A percentile compares a stretch with the other conserved stretches of the same genome.
phyloP scores from a whole-genome alignment of 1,284 basidiomycete species.

The Irpex rosettiformis region DNA sequence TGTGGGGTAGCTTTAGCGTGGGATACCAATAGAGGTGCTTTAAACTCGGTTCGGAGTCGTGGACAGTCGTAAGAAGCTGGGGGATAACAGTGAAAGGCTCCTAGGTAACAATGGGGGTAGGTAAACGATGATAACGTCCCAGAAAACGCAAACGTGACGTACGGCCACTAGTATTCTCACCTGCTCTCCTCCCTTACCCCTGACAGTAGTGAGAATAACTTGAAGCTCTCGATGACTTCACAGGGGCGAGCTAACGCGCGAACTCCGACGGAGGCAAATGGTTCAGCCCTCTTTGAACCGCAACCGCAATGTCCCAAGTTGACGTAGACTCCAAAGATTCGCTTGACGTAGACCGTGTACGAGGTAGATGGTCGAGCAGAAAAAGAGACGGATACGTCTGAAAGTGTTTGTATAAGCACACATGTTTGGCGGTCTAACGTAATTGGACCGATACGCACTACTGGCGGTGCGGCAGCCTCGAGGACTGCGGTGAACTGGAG shows the following conservation, averaged over 20 bases:
- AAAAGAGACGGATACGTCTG: too few relatives aligned
- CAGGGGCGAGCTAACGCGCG: constrained; percentile 5
- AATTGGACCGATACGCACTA: too few relatives aligned
- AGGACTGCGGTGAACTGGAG: too few relatives aligned
- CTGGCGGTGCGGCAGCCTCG: too few relatives aligned
- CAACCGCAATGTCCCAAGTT: too few relatives aligned
- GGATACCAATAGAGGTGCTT: background rate
- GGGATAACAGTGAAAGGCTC: background rate
- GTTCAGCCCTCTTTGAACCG: too few relatives aligned
- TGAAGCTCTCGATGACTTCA: constrained; percentile 10
- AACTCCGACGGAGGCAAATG: background rate
- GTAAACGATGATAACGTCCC: background rate
- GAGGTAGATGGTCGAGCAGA: too few relatives aligned
- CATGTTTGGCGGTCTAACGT: too few relatives aligned
- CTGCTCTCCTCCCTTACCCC: background rate
- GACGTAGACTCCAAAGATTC: too few relatives aligned
- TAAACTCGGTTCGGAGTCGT: background rate
- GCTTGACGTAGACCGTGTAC: too few relatives aligned
- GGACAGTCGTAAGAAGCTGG: background rate
- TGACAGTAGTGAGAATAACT: background rate
- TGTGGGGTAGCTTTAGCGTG: background rate
- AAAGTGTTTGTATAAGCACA: too few relatives aligned
- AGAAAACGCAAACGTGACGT: background rate
- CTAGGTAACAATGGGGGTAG: background rate
- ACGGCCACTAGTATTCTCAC: background rate